Evolutionary conservation across 2,329 filamentous ascomycete genomes (phyloP), one percentile per base, ranked within the genome.

Genomic region (Beauveria sp.): DNA sequence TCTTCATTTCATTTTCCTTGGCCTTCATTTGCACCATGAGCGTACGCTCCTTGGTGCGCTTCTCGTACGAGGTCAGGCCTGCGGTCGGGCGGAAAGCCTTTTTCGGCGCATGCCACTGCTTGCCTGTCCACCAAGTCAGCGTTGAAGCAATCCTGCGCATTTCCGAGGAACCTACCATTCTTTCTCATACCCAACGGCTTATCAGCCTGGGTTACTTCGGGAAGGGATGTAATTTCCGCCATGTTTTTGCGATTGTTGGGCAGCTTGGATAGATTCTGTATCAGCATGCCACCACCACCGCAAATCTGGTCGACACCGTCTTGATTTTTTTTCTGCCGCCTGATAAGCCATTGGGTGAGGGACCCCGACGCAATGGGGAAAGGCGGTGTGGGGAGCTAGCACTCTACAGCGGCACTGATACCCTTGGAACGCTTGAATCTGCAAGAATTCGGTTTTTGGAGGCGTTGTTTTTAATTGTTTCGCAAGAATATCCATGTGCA

Each of bases 1-100:
- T 90, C 79, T 93, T 96, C 85, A 99, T 86, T 75, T 97, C 92
- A 76, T 90, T 92, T 77, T 97, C 94, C 70, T 91, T 92, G 41
- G 91, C 90, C 78, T 97, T 97, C 68, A 90, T 84, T n/a, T 90
- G 85, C 14, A 84, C 83, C 68, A 87, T 82, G 8, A 86, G 83
- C 64, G 86, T 84, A 56, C 91, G 85, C 64, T 87, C 82, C 67
- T 88, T 86, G 51, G 84, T 78, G 58, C 93, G 87, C 75, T 91
- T 88, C 67, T 88, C 86, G 73, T 89, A 97, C 0, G 91, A 86
- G 3, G 85, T 90, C 67, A 92, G 82, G 28, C 92, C 91, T 10
- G 89, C 82, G 16, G 79, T 86, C 4, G 91, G 93, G 44, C 94
- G 88, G 75, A 97, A 97, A 1, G 94, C 86, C 64, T 88, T 90